These are phyloP conservation scores for Neurospora tetraspora DNA, from an alignment of 495 filamentous ascomycete genomes.

Conservation along the genomic window DNA sequence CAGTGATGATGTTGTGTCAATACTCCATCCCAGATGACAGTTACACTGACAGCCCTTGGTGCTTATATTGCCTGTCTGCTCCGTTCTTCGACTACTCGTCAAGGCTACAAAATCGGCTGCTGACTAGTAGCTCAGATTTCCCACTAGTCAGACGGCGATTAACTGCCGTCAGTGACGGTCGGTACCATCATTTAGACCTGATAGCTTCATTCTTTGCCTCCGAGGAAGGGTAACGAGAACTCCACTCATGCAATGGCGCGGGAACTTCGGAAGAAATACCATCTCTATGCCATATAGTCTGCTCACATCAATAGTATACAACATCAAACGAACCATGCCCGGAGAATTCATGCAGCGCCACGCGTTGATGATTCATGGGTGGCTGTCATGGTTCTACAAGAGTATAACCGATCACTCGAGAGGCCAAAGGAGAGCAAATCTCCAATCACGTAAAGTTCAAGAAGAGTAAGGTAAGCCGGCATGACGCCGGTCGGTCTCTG, in stretches of 20 bases:
- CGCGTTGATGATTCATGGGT: neutral
- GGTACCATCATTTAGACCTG: neutral
- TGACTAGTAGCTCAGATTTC: too few species aligned
- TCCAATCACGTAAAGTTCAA: too few species aligned
- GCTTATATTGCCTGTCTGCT: neutral
- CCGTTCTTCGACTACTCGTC: neutral
- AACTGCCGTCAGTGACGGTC: neutral
- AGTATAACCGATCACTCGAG: neutral
- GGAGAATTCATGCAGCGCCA: neutral
- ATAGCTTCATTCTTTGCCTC: neutral
- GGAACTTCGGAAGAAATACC: neutral
- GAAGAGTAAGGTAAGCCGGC: conserved; percentile 39
- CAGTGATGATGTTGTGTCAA: neutral
- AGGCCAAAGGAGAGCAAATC: too few species aligned
- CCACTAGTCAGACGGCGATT: neutral
- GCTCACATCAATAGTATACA: neutral
- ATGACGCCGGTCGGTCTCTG: conserved; percentile 52
- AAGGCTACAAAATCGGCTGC: too few species aligned
- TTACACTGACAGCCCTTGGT: neutral
- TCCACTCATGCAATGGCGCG: too few species aligned
- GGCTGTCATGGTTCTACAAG: neutral
- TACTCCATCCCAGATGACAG: neutral
- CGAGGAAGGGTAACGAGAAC: neutral
- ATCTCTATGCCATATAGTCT: neutral
- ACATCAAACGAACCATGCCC: neutral